Base-by-base conservation (phyloP, 352 stramenopile genomes). In the Pythium aquatile region DNA sequence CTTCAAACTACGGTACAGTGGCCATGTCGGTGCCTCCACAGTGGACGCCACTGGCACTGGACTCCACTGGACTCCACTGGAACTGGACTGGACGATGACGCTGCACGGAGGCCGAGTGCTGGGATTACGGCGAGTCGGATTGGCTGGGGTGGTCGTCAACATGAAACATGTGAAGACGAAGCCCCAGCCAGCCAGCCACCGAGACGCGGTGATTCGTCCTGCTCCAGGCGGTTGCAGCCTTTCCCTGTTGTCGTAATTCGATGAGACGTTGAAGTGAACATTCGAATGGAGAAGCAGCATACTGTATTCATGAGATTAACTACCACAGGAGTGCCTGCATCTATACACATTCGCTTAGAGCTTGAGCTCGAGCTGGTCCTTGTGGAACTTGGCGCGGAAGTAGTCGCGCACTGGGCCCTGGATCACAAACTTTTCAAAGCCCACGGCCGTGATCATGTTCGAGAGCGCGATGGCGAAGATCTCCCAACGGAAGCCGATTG, bases 401-500 rank as follows among this genome's bases (percentile, higher is more conserved):
- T 75, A 85, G 70, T 86, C 69, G 69, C 81, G 83, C 59, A 91
- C 75, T 33, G 77, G 79, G 55, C 83, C 80, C 11, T 87, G 78
- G 40, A 91, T 77, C 57, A 91, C 75, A 44, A 85, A 69, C 53
- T 86, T 74, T 61, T 91, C 83, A 65, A 70, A 91, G 54, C 88
- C 61, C 46, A 90, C 64, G 26, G 77, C 79, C 26, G 63, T 69
- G 33, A 75, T 61, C 8, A 77, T 85, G 70, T 91, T 83, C 37
- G 73, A 79, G 56, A 87, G 70, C 30, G 68, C 78, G 64, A 84
- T 81, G 33, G 71, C 78, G 42, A 91, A 82, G 3, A 88, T 60
- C 55, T 88, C 76, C 76, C 78, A 87, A 46, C 80, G 83, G 73
- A 88, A 90, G 30, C 60, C 72, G 13, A 65, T 37, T 9, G 82